Base-by-base conservation (phyloP, 139 green algal species). In the Auxenochlorella pyrenoidosa region DNA sequence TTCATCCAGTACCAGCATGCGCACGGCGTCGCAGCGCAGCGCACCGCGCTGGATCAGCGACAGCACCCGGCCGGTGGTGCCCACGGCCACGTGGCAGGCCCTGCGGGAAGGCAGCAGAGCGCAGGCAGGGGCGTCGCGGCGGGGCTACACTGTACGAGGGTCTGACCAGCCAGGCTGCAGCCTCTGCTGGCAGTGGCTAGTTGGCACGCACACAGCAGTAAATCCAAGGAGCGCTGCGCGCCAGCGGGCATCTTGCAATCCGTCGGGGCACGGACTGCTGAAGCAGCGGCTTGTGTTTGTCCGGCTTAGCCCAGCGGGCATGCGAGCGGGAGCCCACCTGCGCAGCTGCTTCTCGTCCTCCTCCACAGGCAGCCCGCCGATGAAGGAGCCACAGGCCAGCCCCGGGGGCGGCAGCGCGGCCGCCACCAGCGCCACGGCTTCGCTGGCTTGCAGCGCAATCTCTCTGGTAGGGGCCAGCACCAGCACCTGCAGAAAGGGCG, bases 381-480 rank as follows among this genome's bases (percentile, higher is more conserved):
- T 93, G 87, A 95, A 95, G 51, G 79, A 54, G n/a, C 58, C 83
- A 10, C 91, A 90, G 24, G 87, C 85, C 12, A 89, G 88, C 43
- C 77, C 65, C 10, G 92, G 86, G 3, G 75, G 89, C 32, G 84
- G 76, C 21, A 88, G 91, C 6, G 75, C 47, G 5, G 85, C 79
- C 13, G 91, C 88, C 26, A 94, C 60, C 5, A 85, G 58, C 6
- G 60, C 41, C 21, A 96, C 89, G 4, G 93, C 90, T 71, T 95
- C 89, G 72, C 75, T 58, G 28, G 84, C 88, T 89, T 98, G 96
- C 18, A 98, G 89, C 19, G 96, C 96, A 5, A 98, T 86, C 88
- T 98, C 96, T 0, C 95, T 89, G 0, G 95, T 98, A 2, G 95
- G 96, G 0, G 95, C 92, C 40, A 98, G 43, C 10, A 98, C 87